Percentiles rank a stretch among this genome's conserved stretches.
These are phyloP conservation scores for Penicillium pulvis DNA, from an alignment of 495 filamentous ascomycete species.

Conservation along the genomic window DNA sequence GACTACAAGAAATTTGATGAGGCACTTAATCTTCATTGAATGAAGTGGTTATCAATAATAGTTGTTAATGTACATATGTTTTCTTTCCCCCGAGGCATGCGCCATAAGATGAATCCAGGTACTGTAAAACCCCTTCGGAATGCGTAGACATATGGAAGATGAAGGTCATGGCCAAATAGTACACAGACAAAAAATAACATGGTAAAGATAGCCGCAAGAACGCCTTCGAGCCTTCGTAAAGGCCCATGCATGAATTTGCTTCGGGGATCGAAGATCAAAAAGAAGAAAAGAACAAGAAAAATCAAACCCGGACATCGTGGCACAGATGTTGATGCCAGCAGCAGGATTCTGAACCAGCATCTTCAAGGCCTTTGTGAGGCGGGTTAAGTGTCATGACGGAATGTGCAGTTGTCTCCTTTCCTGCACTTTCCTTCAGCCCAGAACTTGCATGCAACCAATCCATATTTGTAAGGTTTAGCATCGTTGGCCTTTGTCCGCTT, in stretches of 20 bases:
- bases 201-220: conserved; percentile 1
- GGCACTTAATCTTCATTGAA: background rate
- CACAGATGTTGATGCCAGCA: background rate
- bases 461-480: conserved; percentile 43
- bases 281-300: background rate
- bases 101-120: conserved; percentile 1
- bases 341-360: background rate
- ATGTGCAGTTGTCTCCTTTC: conserved; percentile 86
- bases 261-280: conserved; percentile 1
- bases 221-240: conserved; percentile 7
- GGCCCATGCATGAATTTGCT: conserved; percentile 6
- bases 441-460: conserved; percentile 68
- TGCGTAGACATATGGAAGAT: background rate
- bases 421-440: conserved; percentile 76
- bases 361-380: background rate
- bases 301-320: background rate
- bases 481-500: conserved; percentile 41
- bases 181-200: background rate
- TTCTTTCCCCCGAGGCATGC: background rate
- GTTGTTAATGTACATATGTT: conserved; percentile 3
- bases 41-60: background rate
- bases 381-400: conserved; percentile 57
- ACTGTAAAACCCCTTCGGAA: conserved; percentile 1
- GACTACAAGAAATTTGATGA: background rate
- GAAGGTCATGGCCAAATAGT: background rate